Percentiles rank a stretch among this genome's conserved stretches.
These are phyloP conservation scores for Rehmannia glutinosa DNA, from an alignment of 257 asterid genomes.

Conservation along the genomic window DNA sequence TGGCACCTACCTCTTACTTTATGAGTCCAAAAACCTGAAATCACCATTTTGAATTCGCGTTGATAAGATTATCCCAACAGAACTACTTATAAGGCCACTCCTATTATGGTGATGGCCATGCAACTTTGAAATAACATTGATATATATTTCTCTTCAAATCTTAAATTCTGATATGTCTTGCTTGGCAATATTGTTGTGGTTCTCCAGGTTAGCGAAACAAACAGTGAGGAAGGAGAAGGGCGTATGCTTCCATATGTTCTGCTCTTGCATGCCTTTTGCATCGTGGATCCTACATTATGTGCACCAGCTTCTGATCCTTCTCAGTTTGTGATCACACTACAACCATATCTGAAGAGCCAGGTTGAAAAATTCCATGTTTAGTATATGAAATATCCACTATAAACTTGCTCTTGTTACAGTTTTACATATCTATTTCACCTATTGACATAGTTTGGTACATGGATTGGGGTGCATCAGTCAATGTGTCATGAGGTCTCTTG, in stretches of 20 bases:
- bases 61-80: neutral
- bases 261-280: slow-evolving; percentile 90
- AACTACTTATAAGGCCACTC: neutral
- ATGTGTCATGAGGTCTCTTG: neutral
- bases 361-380: slow-evolving; percentile 29
- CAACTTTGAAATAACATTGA: slow-evolving; percentile 3
- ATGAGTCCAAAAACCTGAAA: neutral
- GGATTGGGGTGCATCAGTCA: neutral
- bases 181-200: slow-evolving; percentile 15
- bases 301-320: slow-evolving; percentile 98
- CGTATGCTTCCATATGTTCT: slow-evolving; percentile 86
- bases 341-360: slow-evolving; percentile 95
- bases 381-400: neutral
- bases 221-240: slow-evolving; percentile 68
- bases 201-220: slow-evolving; percentile 77
- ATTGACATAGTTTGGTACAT: slow-evolving; percentile 2
- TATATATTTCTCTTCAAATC: slow-evolving; percentile 7
- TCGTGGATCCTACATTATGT: slow-evolving; percentile 84
- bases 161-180: neutral
- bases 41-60: neutral
- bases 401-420: slow-evolving; percentile 5
- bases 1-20: neutral
- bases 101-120: slow-evolving; percentile 15
- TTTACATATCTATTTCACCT: slow-evolving; percentile 6
- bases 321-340: slow-evolving; percentile 87